Conservation (phyloP, 148 eudicot species). For the Agrostemma githago region DNA sequence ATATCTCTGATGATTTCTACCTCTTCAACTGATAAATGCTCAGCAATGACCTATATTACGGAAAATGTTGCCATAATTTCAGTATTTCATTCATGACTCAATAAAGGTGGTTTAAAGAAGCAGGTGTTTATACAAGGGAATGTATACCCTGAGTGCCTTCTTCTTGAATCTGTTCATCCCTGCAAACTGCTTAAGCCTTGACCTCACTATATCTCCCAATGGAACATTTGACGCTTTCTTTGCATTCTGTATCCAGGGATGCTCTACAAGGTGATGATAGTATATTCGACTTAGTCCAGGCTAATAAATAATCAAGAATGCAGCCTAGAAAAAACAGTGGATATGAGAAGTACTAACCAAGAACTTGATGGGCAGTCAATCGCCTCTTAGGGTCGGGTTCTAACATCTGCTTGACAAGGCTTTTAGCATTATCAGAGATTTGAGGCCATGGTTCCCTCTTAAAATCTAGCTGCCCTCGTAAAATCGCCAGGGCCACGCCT, state of each 20-base stretch:
- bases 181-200: constrained; percentile 83
- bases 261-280: constrained; percentile 41
- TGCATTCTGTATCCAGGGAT: constrained; percentile 85
- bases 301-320: background rate
- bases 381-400: constrained; percentile 75
- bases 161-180: constrained; percentile 87
- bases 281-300: background rate
- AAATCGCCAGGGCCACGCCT: constrained; percentile 82
- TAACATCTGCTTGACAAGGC: constrained; percentile 72
- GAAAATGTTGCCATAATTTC: constrained; percentile 8
- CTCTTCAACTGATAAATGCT: constrained; percentile 74
- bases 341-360: constrained; percentile 44
- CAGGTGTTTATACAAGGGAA: background rate
- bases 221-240: constrained; percentile 93
- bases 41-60: constrained; percentile 62
- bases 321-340: background rate
- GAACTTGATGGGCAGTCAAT: constrained; percentile 83
- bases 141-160: constrained; percentile 63
- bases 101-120: background rate
- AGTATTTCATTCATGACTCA: background rate
- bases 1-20: constrained; percentile 82
- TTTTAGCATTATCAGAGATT: constrained; percentile 74
- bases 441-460: constrained; percentile 96
- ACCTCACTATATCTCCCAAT: constrained; percentile 80
- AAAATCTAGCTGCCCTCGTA: constrained; percentile 72